Evolutionary conservation across 83 land plant genomes (phyloP).

Genomic region (Diphasiastrum complanatum): DNA sequence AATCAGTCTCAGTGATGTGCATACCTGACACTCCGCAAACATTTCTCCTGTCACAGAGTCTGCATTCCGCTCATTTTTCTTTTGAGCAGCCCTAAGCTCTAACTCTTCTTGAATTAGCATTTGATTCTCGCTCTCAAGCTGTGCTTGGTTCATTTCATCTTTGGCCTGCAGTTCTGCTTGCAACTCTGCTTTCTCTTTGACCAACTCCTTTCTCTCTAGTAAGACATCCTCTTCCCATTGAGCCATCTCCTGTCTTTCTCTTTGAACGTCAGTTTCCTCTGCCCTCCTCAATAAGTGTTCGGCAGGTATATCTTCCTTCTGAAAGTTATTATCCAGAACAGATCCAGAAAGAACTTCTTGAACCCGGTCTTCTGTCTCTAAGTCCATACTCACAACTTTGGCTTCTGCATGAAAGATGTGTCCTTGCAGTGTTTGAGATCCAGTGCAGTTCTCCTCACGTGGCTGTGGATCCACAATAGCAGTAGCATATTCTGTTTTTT

Average conservation of each 20-base stretch:
- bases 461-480: too few relatives aligned
- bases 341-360: too few relatives aligned
- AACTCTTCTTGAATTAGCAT: conserved; percentile 49
- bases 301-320: too few relatives aligned
- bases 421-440: too few relatives aligned
- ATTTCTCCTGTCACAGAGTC: conserved; percentile 92
- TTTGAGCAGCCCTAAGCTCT: conserved; percentile 58
- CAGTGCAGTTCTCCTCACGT: too few relatives aligned
- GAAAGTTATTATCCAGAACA: too few relatives aligned
- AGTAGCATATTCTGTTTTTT: too few relatives aligned
- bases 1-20: background rate
- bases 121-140: conserved; percentile 51
- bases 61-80: conserved; percentile 79
- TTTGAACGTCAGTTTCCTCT: conserved; percentile 21
- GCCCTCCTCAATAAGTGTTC: conserved; percentile 27
- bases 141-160: conserved; percentile 27
- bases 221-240: conserved; percentile 25
- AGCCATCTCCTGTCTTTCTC: conserved; percentile 25
- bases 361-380: too few relatives aligned
- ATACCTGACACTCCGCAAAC: conserved; percentile 97
- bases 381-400: too few relatives aligned
- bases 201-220: conserved; percentile 31
- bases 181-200: conserved; percentile 27
- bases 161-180: conserved; percentile 37
- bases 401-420: too few relatives aligned